Base-by-base conservation (phyloP, 1,284 basidiomycete genomes). In the Abortiporus biennis region DNA sequence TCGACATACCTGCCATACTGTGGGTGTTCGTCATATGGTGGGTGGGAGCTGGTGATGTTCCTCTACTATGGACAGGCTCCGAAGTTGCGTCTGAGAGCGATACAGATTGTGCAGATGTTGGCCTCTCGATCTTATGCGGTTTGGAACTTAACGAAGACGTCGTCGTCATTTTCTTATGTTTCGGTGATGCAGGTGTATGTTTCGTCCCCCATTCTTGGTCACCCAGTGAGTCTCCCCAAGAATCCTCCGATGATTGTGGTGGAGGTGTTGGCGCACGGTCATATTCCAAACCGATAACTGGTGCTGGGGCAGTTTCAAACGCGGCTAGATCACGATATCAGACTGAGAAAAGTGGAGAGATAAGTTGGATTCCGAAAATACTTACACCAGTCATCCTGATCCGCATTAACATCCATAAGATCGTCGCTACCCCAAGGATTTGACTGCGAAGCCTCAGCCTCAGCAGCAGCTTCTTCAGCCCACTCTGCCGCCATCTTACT, bases 321-420 rank as follows among this genome's bases (percentile, higher is more conserved):
- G 85, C 85, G 54, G 79, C 89, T 92, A 24, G 12, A 25, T 16
- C 16, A 11, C 13, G 5, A 16, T 21, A 40, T 9, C 31, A 32
- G 36, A 34, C 30, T 25, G 24, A 11, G 2, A 29, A 23, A 39
- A 6, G 33, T 17, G 9, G 22, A 17, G 11, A 23, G 29, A 22
- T 4, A 20, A 34, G 12, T 35, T 27, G 15, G n/a, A n/a, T n/a
- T n/a, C n/a, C n/a, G n/a, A n/a, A 36, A 15, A 27, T 6, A 69
- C 76, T 57, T 56, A 88, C 90, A 86, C 93, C 93, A 96, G 59
- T 96, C 93, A 55, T 85, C 92, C 24, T 82, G 75, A 53, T 96
- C 92, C 1, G 87, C 91, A 57, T 92, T 84, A 6, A 96, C 80
- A 54, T 96, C 92, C 61, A 95, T 94, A 42, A 95, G 62, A 61